Evolutionary conservation across 2,329 filamentous ascomycete genomes (phyloP).

Genomic region (Fusarium marasasianum): DNA sequence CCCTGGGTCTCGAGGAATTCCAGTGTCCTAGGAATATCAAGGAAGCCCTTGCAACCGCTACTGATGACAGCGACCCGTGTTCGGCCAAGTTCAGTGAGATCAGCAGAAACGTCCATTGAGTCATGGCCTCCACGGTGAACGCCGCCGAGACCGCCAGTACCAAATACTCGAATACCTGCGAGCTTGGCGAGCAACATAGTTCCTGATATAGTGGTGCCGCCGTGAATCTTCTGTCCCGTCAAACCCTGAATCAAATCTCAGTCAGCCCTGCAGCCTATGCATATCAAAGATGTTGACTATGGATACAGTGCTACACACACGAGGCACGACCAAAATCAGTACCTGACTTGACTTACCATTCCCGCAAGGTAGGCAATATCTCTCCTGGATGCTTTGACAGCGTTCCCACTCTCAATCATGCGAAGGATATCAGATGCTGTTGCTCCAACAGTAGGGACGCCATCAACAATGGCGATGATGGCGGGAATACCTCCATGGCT

Average conservation of each 20-base stretch:
- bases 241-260: conserved; percentile 24
- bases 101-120: conserved; percentile 93
- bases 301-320: not conserved
- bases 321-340: not conserved
- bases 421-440: conserved; percentile 74
- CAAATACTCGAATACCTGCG: conserved; percentile 91
- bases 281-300: not conserved
- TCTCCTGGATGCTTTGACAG: conserved; percentile 85
- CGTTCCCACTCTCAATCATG: conserved; percentile 74
- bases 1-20: conserved; percentile 79
- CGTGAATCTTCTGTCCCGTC: conserved; percentile 72
- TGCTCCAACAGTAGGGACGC: conserved; percentile 83
- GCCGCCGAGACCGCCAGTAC: conserved; percentile 92
- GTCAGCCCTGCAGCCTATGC: conserved; percentile 11
- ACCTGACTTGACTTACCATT: conserved; percentile 61
- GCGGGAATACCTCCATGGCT: conserved; percentile 85
- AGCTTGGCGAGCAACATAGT: conserved; percentile 90
- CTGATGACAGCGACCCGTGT: conserved; percentile 89
- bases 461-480: conserved; percentile 88
- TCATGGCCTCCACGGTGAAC: conserved; percentile 89
- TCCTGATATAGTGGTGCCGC: conserved; percentile 91
- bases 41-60: conserved; percentile 94
- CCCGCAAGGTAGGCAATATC: conserved; percentile 87
- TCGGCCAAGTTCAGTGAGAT: conserved; percentile 90
- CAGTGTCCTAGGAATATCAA: conserved; percentile 89